Percentiles rank a stretch among this genome's conserved stretches.
Evolutionary conservation across 495 filamentous ascomycete species (phyloP).

Genomic region (Talaromyces stipitatus): DNA sequence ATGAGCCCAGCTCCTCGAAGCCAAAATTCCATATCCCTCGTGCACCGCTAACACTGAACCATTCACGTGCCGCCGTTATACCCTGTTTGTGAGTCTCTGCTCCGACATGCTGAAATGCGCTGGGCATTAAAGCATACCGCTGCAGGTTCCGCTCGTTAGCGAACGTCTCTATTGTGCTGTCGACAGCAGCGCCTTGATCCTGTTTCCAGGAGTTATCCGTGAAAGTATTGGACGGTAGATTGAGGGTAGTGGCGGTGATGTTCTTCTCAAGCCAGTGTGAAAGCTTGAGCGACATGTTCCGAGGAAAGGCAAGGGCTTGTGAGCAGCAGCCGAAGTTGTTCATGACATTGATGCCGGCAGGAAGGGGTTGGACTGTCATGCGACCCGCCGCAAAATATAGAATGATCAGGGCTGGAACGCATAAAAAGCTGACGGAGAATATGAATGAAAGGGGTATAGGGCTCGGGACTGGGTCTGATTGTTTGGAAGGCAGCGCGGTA

Average conservation of each 20-base stretch:
- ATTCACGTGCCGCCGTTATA: conserved; percentile 4
- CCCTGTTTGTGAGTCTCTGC: conserved; percentile 21
- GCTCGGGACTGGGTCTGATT: neutral
- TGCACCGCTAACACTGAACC: conserved; percentile 15
- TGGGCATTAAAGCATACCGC: conserved; percentile 18
- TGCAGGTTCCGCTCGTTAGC: conserved; percentile 11
- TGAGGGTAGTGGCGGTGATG: neutral
- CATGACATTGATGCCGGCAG: conserved; percentile 25
- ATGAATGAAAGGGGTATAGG: neutral
- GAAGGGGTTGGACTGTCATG: conserved; percentile 13
- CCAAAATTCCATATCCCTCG: conserved; percentile 25
- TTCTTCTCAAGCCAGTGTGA: neutral
- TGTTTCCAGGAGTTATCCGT: neutral
- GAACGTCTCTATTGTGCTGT: conserved; percentile 16
- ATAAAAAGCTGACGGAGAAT: neutral
- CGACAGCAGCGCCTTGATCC: conserved; percentile 10
- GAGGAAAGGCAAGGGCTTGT: conserved; percentile 27
- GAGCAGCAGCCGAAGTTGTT: conserved; percentile 30
- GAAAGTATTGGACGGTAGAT: neutral
- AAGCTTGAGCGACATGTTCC: conserved; percentile 7
- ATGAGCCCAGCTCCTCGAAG: conserved; percentile 11
- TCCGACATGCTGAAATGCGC: conserved; percentile 24
- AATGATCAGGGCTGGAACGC: neutral
- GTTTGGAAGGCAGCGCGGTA: neutral
- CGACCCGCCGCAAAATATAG: neutral